phyloP scores from a whole-genome alignment of 1,284 basidiomycete species.

The Rhodotorula mucilaginosa region DNA sequence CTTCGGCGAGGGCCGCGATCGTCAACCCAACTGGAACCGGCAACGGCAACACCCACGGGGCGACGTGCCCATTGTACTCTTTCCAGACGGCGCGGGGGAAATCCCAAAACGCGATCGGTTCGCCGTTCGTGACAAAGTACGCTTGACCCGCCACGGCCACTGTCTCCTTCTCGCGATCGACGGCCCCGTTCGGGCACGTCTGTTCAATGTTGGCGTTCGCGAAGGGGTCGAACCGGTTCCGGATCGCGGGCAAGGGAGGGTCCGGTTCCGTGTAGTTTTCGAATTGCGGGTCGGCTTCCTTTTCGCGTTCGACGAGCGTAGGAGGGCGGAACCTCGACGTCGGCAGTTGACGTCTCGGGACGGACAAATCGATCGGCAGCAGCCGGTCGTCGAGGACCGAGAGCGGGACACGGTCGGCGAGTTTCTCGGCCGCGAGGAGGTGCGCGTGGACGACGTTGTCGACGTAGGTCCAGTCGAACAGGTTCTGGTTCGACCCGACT shows the following conservation, averaged over 20 bases:
- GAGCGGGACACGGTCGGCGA: conserved; percentile 54
- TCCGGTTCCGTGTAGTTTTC: conserved; percentile 54
- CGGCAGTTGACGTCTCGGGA: conserved; percentile 39
- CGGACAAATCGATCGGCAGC: conserved; percentile 54
- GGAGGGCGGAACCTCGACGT: conserved; percentile 38
- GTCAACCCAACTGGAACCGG: conserved; percentile 66
- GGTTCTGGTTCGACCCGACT: conserved; percentile 87
- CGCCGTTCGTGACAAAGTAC: conserved; percentile 97
- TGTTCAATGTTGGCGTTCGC: conserved; percentile 37
- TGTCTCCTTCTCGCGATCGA: conserved; percentile 36
- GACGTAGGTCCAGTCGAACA: conserved; percentile 98
- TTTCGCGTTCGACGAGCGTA: conserved; percentile 23
- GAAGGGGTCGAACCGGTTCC: conserved; percentile 57
- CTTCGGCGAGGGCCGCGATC: conserved; percentile 55
- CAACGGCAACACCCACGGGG: conserved; percentile 55
- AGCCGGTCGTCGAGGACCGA: conserved; percentile 60
- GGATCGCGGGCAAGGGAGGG: conserved; percentile 54
- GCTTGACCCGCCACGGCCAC: conserved; percentile 69
- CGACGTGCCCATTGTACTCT: conserved; percentile 62
- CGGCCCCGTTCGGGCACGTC: conserved; percentile 24
- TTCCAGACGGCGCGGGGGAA: conserved; percentile 83
- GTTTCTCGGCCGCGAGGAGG: conserved; percentile 84
- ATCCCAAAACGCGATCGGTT: conserved; percentile 96
- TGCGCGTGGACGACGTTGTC: conserved; percentile 94
- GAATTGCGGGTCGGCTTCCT: conserved; percentile 56